Evolutionary conservation across 2,329 filamentous ascomycete species (phyloP).

Genomic region (Gnomoniopsis sp.): DNA sequence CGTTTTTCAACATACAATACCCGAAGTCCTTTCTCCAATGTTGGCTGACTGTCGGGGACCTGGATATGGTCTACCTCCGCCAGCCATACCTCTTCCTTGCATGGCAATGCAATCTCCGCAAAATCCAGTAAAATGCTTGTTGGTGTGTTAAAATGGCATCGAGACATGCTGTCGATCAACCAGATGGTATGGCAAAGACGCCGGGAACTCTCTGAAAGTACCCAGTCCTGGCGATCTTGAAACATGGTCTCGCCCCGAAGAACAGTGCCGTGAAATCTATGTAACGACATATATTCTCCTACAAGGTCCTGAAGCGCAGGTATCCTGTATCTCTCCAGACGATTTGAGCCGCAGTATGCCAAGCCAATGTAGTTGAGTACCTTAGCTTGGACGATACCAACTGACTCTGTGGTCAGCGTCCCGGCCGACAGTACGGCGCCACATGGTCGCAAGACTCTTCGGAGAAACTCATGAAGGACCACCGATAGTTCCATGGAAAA

Average conservation of each 20-base stretch:
- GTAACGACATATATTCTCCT: not conserved
- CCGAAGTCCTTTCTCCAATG: constrained; percentile 4
- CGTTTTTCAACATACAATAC: constrained; percentile 11
- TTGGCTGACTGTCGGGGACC: not conserved
- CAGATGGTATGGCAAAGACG: constrained; percentile 11
- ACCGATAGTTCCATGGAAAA: constrained; percentile 1
- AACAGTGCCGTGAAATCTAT: not conserved
- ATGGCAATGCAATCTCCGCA: constrained; percentile 6
- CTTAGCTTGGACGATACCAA: constrained; percentile 5
- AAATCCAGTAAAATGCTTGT: not conserved
- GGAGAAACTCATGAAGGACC: constrained; percentile 10
- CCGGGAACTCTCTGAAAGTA: not conserved
- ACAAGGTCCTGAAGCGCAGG: constrained; percentile 4
- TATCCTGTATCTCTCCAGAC: constrained; percentile 4
- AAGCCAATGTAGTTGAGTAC: constrained; percentile 11
- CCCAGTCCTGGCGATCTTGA: not conserved
- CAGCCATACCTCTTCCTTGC: constrained; percentile 7
- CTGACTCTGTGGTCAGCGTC: not conserved
- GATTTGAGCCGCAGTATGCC: constrained; percentile 4
- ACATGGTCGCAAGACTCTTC: constrained; percentile 5
- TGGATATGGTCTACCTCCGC: not conserved
- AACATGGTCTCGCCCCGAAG: not conserved
- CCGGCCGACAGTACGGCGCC: not conserved
- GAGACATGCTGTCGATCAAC: constrained; percentile 10
- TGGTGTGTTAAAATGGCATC: constrained; percentile 3